These are phyloP conservation scores for Xerocomus potaroensis DNA, from an alignment of 768 basidiomycete species.

Conservation along the genomic window DNA sequence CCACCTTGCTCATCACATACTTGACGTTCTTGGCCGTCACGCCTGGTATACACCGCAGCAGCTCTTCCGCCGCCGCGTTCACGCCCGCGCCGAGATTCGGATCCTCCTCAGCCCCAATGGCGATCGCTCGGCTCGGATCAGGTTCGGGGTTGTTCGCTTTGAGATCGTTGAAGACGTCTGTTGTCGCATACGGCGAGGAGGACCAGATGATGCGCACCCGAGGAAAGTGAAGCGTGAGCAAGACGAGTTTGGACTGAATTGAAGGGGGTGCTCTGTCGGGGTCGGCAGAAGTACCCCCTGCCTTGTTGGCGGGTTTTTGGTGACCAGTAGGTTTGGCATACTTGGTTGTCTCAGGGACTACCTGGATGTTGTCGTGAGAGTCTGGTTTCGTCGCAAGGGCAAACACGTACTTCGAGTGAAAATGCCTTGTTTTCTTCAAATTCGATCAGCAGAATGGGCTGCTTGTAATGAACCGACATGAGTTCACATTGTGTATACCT, in stretches of 20 bases:
- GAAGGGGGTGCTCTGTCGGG: constrained; percentile 41
- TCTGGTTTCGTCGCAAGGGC: not conserved
- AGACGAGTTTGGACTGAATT: constrained; percentile 88
- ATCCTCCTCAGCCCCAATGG: constrained; percentile 78
- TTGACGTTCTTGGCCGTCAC: constrained; percentile 80
- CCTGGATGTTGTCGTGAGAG: constrained; percentile 33
- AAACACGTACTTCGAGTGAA: constrained; percentile 68
- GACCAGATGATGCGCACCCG: constrained; percentile 96
- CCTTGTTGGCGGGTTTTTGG: constrained; percentile 43
- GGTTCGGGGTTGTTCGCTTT: constrained; percentile 80
- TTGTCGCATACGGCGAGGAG: constrained; percentile 87
- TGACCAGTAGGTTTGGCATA: constrained; percentile 61
- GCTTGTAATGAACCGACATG: constrained; percentile 96
- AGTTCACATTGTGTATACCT: constrained; percentile 97
- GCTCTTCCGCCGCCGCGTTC: constrained; percentile 75
- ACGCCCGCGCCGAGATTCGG: constrained; percentile 61
- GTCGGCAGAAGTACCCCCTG: constrained; percentile 16
- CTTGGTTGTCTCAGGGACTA: constrained; percentile 56
- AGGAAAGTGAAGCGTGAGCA: constrained; percentile 87
- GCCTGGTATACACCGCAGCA: constrained; percentile 79
- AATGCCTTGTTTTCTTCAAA: constrained; percentile 98
- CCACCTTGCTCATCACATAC: constrained; percentile 79
- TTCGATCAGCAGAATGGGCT: constrained; percentile 89
- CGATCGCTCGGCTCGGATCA: constrained; percentile 67
- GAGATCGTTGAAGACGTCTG: constrained; percentile 90